Evolutionary conservation across 1,284 basidiomycete species (phyloP).

Genomic region (Kalmanozyma brasiliensis): DNA sequence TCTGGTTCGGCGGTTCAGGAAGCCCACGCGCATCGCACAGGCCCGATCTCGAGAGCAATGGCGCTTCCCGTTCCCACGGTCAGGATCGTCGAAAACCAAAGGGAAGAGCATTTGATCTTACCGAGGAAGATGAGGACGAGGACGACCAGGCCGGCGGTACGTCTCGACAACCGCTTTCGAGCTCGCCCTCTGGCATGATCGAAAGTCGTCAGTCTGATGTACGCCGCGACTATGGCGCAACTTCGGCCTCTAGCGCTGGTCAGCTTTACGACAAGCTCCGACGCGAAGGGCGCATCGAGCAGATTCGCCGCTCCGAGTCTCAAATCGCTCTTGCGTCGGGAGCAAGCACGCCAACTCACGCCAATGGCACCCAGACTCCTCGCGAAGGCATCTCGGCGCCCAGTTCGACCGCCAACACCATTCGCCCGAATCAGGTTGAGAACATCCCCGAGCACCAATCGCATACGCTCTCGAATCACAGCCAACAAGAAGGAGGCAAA

Average conservation of each 20-base stretch:
- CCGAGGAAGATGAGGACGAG: slow-evolving; percentile 38
- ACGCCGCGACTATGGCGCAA: slow-evolving; percentile 34
- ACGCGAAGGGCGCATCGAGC: slow-evolving; percentile 39
- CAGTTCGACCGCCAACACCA: slow-evolving; percentile 23
- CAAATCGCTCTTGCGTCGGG: slow-evolving; percentile 35
- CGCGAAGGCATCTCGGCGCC: slow-evolving; percentile 21
- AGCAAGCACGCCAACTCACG: slow-evolving; percentile 13
- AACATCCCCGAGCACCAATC: slow-evolving; percentile 29
- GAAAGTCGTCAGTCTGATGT: neutral
- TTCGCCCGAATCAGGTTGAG: slow-evolving; percentile 32
- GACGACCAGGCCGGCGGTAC: slow-evolving; percentile 3
- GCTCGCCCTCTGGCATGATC: slow-evolving; percentile 5
- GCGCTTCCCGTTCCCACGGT: slow-evolving; percentile 1
- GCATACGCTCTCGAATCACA: neutral
- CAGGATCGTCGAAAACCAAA: slow-evolving; percentile 7
- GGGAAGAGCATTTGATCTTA: slow-evolving; percentile 28
- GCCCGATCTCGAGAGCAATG: slow-evolving; percentile 34
- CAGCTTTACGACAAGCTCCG: slow-evolving; percentile 51
- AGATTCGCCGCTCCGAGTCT: slow-evolving; percentile 45
- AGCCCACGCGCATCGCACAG: slow-evolving; percentile 25
- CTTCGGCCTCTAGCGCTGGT: slow-evolving; percentile 26
- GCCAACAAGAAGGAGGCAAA: slow-evolving; percentile 12
- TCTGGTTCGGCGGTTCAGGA: slow-evolving; percentile 47
- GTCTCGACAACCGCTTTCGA: neutral
- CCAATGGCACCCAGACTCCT: slow-evolving; percentile 27